Conservation (phyloP, 2,329 filamentous ascomycete species). For the Sarocladiaceae sp. region DNA sequence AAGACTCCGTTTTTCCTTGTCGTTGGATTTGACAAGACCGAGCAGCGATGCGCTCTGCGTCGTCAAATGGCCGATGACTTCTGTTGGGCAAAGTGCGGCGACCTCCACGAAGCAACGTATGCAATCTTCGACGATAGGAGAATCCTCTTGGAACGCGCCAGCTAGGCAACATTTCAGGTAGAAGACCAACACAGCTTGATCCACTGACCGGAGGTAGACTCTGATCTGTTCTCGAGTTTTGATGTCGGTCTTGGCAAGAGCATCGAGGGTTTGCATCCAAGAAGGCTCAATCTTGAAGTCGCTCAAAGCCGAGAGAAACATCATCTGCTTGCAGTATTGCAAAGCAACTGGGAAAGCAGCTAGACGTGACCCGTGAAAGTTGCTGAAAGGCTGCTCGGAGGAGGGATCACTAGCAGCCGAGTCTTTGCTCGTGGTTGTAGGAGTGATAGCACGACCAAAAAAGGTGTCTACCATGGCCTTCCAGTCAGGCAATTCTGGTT, state of each 20-base stretch:
- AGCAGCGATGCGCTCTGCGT: constrained; percentile 46
- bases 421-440: constrained; percentile 14
- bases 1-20: constrained; percentile 57
- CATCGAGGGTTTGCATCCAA: constrained; percentile 77
- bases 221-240: constrained; percentile 54
- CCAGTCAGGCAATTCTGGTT: constrained; percentile 43
- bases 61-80: constrained; percentile 42
- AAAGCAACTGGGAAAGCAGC: constrained; percentile 63
- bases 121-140: constrained; percentile 38
- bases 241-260: constrained; percentile 64
- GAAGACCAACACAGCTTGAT: constrained; percentile 33
- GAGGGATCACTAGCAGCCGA: constrained; percentile 10
- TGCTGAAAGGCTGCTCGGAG: constrained; percentile 28
- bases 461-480: constrained; percentile 41
- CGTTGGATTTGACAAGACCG: constrained; percentile 62
- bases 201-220: constrained; percentile 39
- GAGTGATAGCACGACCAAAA: constrained; percentile 34
- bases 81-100: constrained; percentile 44
- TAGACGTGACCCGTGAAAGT: constrained; percentile 40
- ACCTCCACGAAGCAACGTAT: constrained; percentile 48
- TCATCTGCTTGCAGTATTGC: constrained; percentile 54
- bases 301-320: constrained; percentile 43
- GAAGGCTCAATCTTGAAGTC: constrained; percentile 62
- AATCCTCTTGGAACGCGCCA: constrained; percentile 43
- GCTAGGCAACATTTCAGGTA: constrained; percentile 52